Percentiles rank a stretch among this genome's conserved stretches.
phyloP scores from a whole-genome alignment of 257 asterid genomes.

The Ocimum tenuiflorum region DNA sequence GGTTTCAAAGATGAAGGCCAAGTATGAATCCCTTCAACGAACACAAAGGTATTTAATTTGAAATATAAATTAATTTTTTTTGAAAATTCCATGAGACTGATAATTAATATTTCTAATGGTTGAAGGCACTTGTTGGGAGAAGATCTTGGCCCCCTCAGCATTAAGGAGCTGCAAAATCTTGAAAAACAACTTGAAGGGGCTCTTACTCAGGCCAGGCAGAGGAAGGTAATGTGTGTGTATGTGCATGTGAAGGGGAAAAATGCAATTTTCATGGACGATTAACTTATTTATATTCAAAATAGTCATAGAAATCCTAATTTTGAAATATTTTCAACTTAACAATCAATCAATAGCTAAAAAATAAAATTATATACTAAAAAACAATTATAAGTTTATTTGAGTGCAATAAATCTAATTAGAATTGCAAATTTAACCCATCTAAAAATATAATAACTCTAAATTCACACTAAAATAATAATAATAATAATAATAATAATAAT shows the following conservation, averaged over 20 bases:
- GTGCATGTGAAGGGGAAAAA: too few species aligned
- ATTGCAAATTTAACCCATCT: too few species aligned
- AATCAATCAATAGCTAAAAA: too few species aligned
- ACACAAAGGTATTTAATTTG: slow-evolving; percentile 58
- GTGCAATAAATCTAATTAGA: too few species aligned
- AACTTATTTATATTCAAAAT: too few species aligned
- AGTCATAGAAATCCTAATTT: too few species aligned
- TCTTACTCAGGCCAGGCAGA: slow-evolving; percentile 70
- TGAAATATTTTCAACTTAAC: too few species aligned
- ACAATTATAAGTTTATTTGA: too few species aligned
- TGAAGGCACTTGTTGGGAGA: slow-evolving; percentile 87
- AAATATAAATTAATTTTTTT: not conserved
- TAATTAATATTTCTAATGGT: not conserved
- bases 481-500: too few species aligned
- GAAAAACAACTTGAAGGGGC: slow-evolving; percentile 91
- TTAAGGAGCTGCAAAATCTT: slow-evolving; percentile 82
- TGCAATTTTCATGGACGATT: not conserved
- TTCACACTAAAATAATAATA: too few species aligned
- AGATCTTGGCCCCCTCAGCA: slow-evolving; percentile 81
- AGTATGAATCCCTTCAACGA: slow-evolving; percentile 76
- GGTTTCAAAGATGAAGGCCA: slow-evolving; percentile 71
- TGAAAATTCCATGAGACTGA: not conserved
- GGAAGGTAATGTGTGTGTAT: slow-evolving; percentile 46
- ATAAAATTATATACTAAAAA: too few species aligned
- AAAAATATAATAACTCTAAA: too few species aligned